Percentiles rank a stretch among this genome's conserved stretches.
phyloP scores from a whole-genome alignment of 257 asterid species.

The Plantago elongata region DNA sequence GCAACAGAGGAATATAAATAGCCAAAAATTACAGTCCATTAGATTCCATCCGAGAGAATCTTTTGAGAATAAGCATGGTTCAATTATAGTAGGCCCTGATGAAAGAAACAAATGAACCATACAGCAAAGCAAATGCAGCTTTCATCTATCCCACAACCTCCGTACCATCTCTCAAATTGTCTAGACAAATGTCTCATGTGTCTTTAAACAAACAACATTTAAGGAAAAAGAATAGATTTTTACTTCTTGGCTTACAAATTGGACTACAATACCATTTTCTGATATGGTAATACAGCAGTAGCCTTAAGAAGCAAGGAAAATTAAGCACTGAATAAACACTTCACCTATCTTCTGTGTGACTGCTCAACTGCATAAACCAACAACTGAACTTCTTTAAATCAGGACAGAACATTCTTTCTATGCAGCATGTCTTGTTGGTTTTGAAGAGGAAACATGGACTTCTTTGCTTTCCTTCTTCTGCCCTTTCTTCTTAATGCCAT shows the following conservation, averaged over 20 bases:
- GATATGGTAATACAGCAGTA: not conserved
- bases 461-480: constrained; percentile 13
- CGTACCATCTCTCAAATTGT: not conserved
- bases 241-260: no score
- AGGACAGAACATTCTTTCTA: not conserved
- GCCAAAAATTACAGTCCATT: no score
- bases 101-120: constrained; percentile 4
- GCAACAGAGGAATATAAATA: no score
- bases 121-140: constrained; percentile 26
- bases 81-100: not conserved
- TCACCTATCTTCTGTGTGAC: constrained; percentile 36
- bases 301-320: constrained; percentile 32
- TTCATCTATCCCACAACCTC: constrained; percentile 2
- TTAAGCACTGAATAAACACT: constrained; percentile 21
- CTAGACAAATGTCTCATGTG: not conserved
- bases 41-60: no score
- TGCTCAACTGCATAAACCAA: constrained; percentile 28
- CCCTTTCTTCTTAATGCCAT: constrained; percentile 17
- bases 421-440: not conserved
- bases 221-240: no score
- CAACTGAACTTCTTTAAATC: constrained; percentile 1
- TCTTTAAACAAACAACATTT: no score
- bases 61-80: not conserved
- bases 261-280: no score
- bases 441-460: constrained; percentile 16